phyloP scores from a whole-genome alignment of 2,329 filamentous ascomycete species.

The Botrytis fabae region DNA sequence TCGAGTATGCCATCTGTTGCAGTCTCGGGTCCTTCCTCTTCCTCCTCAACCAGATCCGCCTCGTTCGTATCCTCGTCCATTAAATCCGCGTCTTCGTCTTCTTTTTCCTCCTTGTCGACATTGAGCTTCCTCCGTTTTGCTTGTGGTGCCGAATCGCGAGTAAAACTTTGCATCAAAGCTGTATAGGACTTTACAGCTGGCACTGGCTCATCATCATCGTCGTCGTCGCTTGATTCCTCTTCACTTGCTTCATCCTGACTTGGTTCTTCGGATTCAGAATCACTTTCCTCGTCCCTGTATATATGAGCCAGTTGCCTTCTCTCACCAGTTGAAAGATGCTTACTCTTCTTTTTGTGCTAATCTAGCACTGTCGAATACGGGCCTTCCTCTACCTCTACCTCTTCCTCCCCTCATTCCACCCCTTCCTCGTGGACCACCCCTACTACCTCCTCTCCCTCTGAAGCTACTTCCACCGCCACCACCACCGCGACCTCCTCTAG shows the following conservation, averaged over 20 bases:
- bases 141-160: slow-evolving; percentile 48
- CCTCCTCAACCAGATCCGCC: slow-evolving; percentile 50
- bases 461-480: slow-evolving; percentile 28
- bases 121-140: slow-evolving; percentile 60
- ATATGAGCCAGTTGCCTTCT: slow-evolving; percentile 14
- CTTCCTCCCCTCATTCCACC: slow-evolving; percentile 36
- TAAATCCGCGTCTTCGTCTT: slow-evolving; percentile 28
- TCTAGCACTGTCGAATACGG: slow-evolving; percentile 49
- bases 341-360: slow-evolving; percentile 48
- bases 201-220: slow-evolving; percentile 43
- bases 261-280: slow-evolving; percentile 44
- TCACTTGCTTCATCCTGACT: slow-evolving; percentile 46
- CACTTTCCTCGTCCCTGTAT: slow-evolving; percentile 32
- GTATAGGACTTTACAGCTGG: slow-evolving; percentile 53
- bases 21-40: slow-evolving; percentile 49
- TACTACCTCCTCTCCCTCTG: slow-evolving; percentile 35
- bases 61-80: slow-evolving; percentile 26
- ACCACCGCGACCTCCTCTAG: slow-evolving; percentile 31
- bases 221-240: slow-evolving; percentile 49
- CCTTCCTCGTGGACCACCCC: slow-evolving; percentile 34
- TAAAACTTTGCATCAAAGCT: slow-evolving; percentile 58
- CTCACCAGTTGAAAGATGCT: slow-evolving; percentile 2
- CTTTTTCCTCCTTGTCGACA: slow-evolving; percentile 28
- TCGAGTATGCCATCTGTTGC: slow-evolving; percentile 41
- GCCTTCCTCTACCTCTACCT: slow-evolving; percentile 41